These are phyloP conservation scores for Nitzschia sp. DNA, from an alignment of 108 stramenopile species.

Conservation along the genomic window DNA sequence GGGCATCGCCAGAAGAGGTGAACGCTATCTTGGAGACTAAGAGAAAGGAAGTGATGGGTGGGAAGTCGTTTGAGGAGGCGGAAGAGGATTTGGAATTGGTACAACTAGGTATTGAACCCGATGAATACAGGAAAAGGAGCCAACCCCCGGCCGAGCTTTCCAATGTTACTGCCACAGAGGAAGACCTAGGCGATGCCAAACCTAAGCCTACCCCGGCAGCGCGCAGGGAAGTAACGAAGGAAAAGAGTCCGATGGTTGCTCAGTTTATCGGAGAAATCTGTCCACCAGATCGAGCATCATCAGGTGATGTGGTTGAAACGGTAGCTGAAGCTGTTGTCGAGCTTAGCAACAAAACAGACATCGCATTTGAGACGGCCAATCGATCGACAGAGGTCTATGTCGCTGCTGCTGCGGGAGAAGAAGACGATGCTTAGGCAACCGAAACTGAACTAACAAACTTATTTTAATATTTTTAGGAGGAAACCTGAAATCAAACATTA, in stretches of 20 bases:
- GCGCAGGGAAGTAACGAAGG: constrained; percentile 34
- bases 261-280: constrained; percentile 42
- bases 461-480: too few relatives aligned
- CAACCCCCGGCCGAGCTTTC: neutral
- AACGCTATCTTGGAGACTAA: constrained; percentile 82
- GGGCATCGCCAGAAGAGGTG: constrained; percentile 78
- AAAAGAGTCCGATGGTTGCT: constrained; percentile 50
- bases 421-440: neutral
- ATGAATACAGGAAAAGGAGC: constrained; percentile 24
- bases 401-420: neutral
- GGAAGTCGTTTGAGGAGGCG: constrained; percentile 46
- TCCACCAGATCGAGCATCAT: constrained; percentile 27
- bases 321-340: neutral
- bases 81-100: constrained; percentile 68
- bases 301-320: constrained; percentile 6
- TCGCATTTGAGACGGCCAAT: neutral
- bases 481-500: too few relatives aligned
- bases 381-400: neutral
- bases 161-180: constrained; percentile 19
- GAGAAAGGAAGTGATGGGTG: constrained; percentile 75
- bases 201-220: constrained; percentile 19
- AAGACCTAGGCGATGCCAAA: constrained; percentile 23
- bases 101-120: constrained; percentile 61
- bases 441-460: too few relatives aligned
- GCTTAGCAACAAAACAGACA: neutral